Conservation (phyloP, 2,329 filamentous ascomycete species). For the Cercospora canescens region DNA sequence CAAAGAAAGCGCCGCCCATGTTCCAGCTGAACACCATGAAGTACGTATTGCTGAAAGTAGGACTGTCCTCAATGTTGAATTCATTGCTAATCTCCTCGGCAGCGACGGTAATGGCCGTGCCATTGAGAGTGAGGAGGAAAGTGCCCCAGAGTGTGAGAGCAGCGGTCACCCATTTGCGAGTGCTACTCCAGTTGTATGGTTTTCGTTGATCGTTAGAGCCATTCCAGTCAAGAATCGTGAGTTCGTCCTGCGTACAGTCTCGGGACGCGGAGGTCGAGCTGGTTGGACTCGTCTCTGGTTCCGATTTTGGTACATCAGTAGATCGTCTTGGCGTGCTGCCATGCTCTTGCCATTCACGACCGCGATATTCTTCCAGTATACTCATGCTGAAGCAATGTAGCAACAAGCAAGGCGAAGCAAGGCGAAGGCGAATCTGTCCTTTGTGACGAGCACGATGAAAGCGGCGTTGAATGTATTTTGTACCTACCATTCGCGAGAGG, state of each 20-base stretch:
- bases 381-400: neutral
- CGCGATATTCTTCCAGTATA: neutral
- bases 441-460: neutral
- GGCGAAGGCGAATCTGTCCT: neutral
- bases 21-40: conserved; percentile 41
- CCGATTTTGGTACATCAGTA: neutral
- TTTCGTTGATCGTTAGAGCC: conserved; percentile 48
- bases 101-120: conserved; percentile 40
- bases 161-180: conserved; percentile 38
- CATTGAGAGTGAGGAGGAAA: conserved; percentile 38
- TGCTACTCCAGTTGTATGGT: conserved; percentile 37
- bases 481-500: neutral
- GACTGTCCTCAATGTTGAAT: conserved; percentile 37
- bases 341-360: conserved; percentile 11
- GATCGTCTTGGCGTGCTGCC: neutral
- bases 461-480: neutral
- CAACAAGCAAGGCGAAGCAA: conserved; percentile 5
- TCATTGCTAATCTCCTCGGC: conserved; percentile 34
- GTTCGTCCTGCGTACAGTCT: conserved; percentile 17
- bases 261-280: neutral
- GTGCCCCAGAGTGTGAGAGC: conserved; percentile 35
- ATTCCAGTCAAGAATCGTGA: conserved; percentile 48
- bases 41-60: conserved; percentile 40
- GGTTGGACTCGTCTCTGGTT: neutral
- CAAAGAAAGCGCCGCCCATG: conserved; percentile 39